A percentile compares a stretch with the other conserved stretches of the same genome.
Conservation (phyloP, 371 early-diverging fungal species). For the Dentiscutata heterogama region DNA sequence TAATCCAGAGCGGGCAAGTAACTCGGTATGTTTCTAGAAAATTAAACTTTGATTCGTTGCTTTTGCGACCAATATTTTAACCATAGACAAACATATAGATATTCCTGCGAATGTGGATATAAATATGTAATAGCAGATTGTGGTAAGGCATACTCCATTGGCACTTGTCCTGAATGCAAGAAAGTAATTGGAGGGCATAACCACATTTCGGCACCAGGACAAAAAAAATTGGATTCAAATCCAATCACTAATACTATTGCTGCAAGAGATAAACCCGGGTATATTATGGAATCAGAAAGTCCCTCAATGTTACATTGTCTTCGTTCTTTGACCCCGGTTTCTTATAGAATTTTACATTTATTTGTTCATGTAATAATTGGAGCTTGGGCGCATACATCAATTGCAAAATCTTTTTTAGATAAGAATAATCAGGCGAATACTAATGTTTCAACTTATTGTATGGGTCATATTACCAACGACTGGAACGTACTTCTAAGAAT, state of each 20-base stretch:
- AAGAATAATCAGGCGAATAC: conserved; percentile 1
- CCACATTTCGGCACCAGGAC: conserved; percentile 6
- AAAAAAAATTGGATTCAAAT: conserved; percentile 24
- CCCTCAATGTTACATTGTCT: neutral
- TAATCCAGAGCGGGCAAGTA: neutral
- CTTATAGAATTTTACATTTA: conserved; percentile 46
- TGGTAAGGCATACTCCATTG: conserved; percentile 20
- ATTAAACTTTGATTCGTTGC: neutral
- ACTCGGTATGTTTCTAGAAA: conserved; percentile 3
- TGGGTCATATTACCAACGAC: conserved; percentile 45
- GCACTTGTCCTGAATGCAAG: conserved; percentile 35
- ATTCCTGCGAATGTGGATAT: conserved; percentile 46
- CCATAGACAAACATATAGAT: conserved; percentile 3
- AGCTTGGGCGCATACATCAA: conserved; percentile 30
- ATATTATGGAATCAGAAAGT: conserved; percentile 14
- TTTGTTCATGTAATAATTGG: conserved; percentile 45
- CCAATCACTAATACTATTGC: neutral
- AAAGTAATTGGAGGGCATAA: conserved; percentile 19
- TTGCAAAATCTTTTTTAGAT: conserved; percentile 11
- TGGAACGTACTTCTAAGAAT: conserved; percentile 40
- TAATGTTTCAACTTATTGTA: conserved; percentile 30
- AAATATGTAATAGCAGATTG: conserved; percentile 43
- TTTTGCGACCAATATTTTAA: neutral
- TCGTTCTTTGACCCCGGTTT: conserved; percentile 24
- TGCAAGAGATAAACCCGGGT: conserved; percentile 21